These are phyloP conservation scores for Scopulariopsis brevicaulis DNA, from an alignment of 2,329 filamentous ascomycete genomes.

Conservation along the genomic window DNA sequence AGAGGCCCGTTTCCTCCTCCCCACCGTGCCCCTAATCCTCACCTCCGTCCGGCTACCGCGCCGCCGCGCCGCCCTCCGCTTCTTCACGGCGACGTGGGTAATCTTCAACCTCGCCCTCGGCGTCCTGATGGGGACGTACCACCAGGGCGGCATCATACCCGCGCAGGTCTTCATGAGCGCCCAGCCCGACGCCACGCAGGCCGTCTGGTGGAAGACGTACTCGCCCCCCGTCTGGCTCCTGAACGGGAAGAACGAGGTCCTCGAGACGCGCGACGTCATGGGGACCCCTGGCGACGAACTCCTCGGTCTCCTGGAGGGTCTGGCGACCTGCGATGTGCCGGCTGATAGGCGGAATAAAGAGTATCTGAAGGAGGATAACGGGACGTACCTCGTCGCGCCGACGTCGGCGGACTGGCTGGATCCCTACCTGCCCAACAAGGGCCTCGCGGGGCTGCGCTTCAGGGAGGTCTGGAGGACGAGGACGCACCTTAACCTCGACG, in stretches of 20 bases:
- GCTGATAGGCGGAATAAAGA: conserved; percentile 42
- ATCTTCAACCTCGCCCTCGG: conserved; percentile 59
- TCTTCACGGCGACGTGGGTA: conserved; percentile 54
- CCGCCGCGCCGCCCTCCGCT: conserved; percentile 31
- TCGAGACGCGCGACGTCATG: conserved; percentile 66
- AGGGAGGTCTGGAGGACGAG: conserved; percentile 58
- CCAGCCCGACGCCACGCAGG: conserved; percentile 56
- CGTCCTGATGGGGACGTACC: conserved; percentile 67
- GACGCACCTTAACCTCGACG: conserved; percentile 65
- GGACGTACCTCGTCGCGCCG: conserved; percentile 63
- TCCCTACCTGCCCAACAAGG: conserved; percentile 47
- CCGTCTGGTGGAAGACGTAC: conserved; percentile 81
- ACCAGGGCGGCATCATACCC: conserved; percentile 69
- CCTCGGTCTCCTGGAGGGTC: conserved; percentile 42
- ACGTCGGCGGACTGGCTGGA: conserved; percentile 61
- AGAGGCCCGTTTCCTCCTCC: conserved; percentile 68
- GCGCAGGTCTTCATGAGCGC: conserved; percentile 64
- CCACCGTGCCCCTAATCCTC: conserved; percentile 64
- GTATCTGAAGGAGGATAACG: conserved; percentile 48
- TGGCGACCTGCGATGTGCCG: conserved; percentile 52
- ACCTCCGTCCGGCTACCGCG: conserved; percentile 60
- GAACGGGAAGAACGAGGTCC: conserved; percentile 60
- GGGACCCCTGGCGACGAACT: conserved; percentile 52
- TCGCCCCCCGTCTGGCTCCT: conserved; percentile 72
- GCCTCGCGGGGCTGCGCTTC: conserved; percentile 48